phyloP scores from a whole-genome alignment of 73 alveolate species.

The Tetrahymena thermophila region DNA sequence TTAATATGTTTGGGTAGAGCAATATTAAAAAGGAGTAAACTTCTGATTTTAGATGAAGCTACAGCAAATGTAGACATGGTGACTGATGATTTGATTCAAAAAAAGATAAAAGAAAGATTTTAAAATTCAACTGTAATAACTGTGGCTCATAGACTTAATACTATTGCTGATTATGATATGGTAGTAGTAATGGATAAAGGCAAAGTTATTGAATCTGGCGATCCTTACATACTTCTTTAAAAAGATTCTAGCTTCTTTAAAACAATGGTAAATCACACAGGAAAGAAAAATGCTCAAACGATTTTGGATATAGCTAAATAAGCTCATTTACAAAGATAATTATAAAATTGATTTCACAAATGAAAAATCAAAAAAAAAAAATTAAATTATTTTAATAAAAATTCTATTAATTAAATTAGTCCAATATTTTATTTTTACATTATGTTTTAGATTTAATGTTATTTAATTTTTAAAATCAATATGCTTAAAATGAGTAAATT shows the following conservation, averaged over 20 bases:
- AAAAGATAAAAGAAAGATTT: conserved; percentile 45
- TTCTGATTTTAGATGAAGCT: conserved; percentile 66
- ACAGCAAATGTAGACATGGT: conserved; percentile 62
- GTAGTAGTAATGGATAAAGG: conserved; percentile 60
- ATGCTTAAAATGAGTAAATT: no score
- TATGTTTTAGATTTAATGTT: no score
- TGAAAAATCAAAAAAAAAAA: no score
- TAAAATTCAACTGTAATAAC: conserved; percentile 58
- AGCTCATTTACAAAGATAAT: neutral
- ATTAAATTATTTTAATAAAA: no score
- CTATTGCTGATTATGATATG: conserved; percentile 9
- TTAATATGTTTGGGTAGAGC: conserved; percentile 69
- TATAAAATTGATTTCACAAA: neutral
- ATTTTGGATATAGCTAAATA: conserved; percentile 24
- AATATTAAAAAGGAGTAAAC: conserved; percentile 53
- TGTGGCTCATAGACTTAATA: conserved; percentile 56
- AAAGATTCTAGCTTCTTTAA: neutral
- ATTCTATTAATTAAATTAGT: no score
- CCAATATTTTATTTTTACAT: no score
- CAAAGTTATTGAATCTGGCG: conserved; percentile 19
- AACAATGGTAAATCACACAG: conserved; percentile 17
- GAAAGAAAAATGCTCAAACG: conserved; percentile 13
- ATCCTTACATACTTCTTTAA: conserved; percentile 1
- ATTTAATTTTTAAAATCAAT: no score
- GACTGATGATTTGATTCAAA: conserved; percentile 60